A percentile compares a stretch with the other conserved stretches of the same genome.
Conservation (phyloP, 2,329 filamentous ascomycete genomes). For the Colletotrichum agaves region DNA sequence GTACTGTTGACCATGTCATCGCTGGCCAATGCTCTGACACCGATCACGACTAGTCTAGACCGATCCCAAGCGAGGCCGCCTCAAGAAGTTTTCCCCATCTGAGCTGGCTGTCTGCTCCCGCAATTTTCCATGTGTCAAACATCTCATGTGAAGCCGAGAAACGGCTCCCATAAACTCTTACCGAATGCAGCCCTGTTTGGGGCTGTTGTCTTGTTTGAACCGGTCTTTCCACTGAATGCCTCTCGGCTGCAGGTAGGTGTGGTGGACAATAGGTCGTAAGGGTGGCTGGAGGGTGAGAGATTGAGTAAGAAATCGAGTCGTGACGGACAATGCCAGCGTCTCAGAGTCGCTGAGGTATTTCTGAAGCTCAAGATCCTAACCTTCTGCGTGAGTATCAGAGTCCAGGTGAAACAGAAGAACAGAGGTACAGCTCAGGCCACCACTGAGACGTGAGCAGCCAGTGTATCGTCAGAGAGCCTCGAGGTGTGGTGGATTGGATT, state of each 20-base stretch:
- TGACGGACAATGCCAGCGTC: slow-evolving; percentile 18
- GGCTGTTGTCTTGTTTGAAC: slow-evolving; percentile 1
- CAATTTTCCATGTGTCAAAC: slow-evolving; percentile 8
- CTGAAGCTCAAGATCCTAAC: not conserved
- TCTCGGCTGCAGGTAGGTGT: slow-evolving; percentile 3
- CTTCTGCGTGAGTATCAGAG: slow-evolving; percentile 26
- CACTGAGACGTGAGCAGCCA: not conserved
- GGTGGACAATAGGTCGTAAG: not conserved
- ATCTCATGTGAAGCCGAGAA: slow-evolving; percentile 5
- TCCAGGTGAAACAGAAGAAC: slow-evolving; percentile 24
- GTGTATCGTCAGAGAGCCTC: not conserved
- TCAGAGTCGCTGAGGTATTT: slow-evolving; percentile 4
- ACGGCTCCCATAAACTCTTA: not conserved
- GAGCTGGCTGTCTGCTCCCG: not conserved
- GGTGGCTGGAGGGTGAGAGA: slow-evolving; percentile 19
- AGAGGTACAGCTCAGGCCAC: slow-evolving; percentile 5
- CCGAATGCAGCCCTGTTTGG: slow-evolving; percentile 16
- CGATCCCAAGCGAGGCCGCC: not conserved
- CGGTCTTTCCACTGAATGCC: not conserved
- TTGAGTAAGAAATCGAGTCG: not conserved
- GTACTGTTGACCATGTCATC: not conserved
- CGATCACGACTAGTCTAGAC: not conserved
- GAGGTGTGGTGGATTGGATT: not conserved
- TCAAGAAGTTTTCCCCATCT: not conserved
- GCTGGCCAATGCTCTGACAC: not conserved